Evolutionary conservation across 2,329 filamentous ascomycete genomes (phyloP).

Genomic region (Seiridium unicorne): DNA sequence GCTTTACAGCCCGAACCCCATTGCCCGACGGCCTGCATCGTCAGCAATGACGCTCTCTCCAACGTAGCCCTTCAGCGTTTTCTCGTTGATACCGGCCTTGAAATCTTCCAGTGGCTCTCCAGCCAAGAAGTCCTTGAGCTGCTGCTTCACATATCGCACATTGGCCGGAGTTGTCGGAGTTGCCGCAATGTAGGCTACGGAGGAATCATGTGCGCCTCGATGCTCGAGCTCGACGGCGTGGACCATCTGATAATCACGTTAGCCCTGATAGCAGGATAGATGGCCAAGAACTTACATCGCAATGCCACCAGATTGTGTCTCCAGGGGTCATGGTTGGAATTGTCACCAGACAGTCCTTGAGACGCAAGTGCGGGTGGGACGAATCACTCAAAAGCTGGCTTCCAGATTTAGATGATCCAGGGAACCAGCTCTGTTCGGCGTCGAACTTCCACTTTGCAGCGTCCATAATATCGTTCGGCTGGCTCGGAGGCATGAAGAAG

Average conservation of each 20-base stretch:
- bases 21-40: too few relatives aligned
- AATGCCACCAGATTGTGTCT: conserved; percentile 40
- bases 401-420: conserved; percentile 31
- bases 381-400: conserved; percentile 33
- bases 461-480: conserved; percentile 28
- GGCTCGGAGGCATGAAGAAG: background rate
- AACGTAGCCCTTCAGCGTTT: conserved; percentile 4
- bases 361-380: conserved; percentile 36
- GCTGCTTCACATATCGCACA: background rate
- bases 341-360: conserved; percentile 34
- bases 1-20: too few relatives aligned
- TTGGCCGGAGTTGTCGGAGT: conserved; percentile 30
- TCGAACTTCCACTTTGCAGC: conserved; percentile 34
- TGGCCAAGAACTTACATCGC: conserved; percentile 26
- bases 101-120: background rate
- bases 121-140: background rate
- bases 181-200: conserved; percentile 34
- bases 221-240: conserved; percentile 39
- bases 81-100: conserved; percentile 1
- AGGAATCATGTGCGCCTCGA: conserved; percentile 27
- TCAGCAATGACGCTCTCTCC: too few relatives aligned
- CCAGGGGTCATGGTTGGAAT: conserved; percentile 35
- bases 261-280: background rate
- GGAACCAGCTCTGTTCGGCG: conserved; percentile 30
- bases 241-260: conserved; percentile 21